Conservation (phyloP, 2,329 filamentous ascomycete species). For the Hypoxylon sp. region DNA sequence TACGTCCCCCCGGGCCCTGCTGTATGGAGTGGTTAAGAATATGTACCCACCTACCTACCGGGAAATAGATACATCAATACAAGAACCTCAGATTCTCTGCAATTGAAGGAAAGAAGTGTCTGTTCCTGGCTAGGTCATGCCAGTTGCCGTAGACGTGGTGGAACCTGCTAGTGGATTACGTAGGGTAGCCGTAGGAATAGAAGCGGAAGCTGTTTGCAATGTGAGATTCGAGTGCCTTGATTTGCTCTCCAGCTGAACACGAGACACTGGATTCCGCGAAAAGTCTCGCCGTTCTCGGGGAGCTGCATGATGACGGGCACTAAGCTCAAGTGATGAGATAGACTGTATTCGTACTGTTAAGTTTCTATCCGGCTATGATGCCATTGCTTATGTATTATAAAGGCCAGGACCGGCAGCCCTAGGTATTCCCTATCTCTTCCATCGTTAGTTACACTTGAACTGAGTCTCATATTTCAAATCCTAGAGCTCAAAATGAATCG, state of each 20-base stretch:
- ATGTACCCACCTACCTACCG: background rate
- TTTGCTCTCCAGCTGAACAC: background rate
- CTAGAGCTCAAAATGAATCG: slow-evolving; percentile 37
- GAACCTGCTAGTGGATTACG: background rate
- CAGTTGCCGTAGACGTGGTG: background rate
- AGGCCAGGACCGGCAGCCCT: too few species aligned
- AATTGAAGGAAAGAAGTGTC: background rate
- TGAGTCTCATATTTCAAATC: background rate
- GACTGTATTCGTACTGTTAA: too few species aligned
- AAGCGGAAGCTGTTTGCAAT: background rate
- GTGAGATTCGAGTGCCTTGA: background rate
- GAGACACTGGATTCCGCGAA: background rate
- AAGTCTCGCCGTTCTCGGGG: background rate
- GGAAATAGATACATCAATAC: background rate
- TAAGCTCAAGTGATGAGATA: background rate
- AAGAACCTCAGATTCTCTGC: background rate
- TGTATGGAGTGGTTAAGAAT: slow-evolving; percentile 45
- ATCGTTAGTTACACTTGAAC: background rate
- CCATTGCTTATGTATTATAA: too few species aligned
- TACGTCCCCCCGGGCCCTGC: slow-evolving; percentile 53
- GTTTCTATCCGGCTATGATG: too few species aligned
- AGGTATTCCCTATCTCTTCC: background rate
- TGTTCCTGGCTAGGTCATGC: background rate
- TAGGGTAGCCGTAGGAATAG: background rate
- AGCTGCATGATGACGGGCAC: background rate